These are phyloP conservation scores for Neonectria neomacrospora DNA, from an alignment of 2,329 filamentous ascomycete species.

Conservation along the genomic window DNA sequence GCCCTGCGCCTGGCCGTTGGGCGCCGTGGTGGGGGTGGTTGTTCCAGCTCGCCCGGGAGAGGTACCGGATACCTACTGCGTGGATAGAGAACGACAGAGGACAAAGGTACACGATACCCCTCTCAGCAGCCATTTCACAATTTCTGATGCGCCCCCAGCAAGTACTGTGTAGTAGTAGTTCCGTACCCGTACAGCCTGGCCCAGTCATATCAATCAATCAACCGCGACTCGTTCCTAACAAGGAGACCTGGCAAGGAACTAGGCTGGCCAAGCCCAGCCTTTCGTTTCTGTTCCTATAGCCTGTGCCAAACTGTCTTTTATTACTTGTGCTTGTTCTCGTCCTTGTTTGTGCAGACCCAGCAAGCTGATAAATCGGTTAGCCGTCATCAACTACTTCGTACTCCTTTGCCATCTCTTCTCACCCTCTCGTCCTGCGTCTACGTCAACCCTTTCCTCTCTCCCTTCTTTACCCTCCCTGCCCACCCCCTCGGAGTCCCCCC, in stretches of 20 bases:
- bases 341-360: slow-evolving; percentile 34
- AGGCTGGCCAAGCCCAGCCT: slow-evolving; percentile 26
- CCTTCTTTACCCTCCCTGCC: slow-evolving; percentile 8
- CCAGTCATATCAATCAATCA: slow-evolving; percentile 15
- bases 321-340: slow-evolving; percentile 10
- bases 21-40: slow-evolving; percentile 31
- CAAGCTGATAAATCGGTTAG: slow-evolving; percentile 45
- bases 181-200: slow-evolving; percentile 5
- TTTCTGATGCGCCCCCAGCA: slow-evolving; percentile 32
- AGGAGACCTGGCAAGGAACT: slow-evolving; percentile 20
- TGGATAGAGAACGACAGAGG: slow-evolving; percentile 9
- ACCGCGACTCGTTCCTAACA: slow-evolving; percentile 23
- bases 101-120: slow-evolving; percentile 25
- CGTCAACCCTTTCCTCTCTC: slow-evolving; percentile 27
- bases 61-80: slow-evolving; percentile 32
- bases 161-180: neutral
- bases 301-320: slow-evolving; percentile 22
- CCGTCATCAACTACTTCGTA: slow-evolving; percentile 34
- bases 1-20: slow-evolving; percentile 26
- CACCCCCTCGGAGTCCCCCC: slow-evolving; percentile 1
- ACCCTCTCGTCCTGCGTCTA: neutral
- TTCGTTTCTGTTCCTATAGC: slow-evolving; percentile 25
- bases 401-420: slow-evolving; percentile 26
- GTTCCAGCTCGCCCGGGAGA: slow-evolving; percentile 20
- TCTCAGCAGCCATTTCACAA: slow-evolving; percentile 24